phyloP scores from a whole-genome alignment of 2,329 filamentous ascomycete genomes.

The Colletotrichum tropicicola region DNA sequence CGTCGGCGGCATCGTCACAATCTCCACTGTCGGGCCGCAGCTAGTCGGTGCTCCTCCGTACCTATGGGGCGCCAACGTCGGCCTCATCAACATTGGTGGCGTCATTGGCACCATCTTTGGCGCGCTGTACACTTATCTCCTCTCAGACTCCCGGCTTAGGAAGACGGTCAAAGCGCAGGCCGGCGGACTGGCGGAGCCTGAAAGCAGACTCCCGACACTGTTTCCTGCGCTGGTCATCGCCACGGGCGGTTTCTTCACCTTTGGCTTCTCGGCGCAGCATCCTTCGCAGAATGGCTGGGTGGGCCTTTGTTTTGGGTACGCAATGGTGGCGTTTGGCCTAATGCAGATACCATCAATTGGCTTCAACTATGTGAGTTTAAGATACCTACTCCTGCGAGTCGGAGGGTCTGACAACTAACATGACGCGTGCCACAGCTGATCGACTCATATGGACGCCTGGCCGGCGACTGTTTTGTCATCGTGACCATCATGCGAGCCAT shows the following conservation, averaged over 20 bases:
- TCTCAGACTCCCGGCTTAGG: constrained; percentile 36
- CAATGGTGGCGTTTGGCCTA: constrained; percentile 47
- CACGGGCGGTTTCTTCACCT: constrained; percentile 43
- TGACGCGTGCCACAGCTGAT: constrained; percentile 49
- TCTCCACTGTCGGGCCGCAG: constrained; percentile 44
- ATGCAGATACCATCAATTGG: constrained; percentile 49
- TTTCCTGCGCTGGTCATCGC: constrained; percentile 40
- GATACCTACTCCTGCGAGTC: neutral
- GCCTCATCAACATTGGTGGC: constrained; percentile 44
- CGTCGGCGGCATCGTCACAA: constrained; percentile 44
- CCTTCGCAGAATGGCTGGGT: constrained; percentile 42
- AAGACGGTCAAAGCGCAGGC: constrained; percentile 32
- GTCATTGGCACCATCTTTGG: constrained; percentile 42
- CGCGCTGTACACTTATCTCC: constrained; percentile 36
- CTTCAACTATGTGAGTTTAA: constrained; percentile 48
- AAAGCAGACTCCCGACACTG: constrained; percentile 41
- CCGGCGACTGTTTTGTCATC: constrained; percentile 62
- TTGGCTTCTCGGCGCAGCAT: constrained; percentile 47
- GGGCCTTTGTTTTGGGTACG: constrained; percentile 43
- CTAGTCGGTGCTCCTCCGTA: constrained; percentile 42
- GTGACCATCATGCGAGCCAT: constrained; percentile 58
- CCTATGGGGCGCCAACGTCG: constrained; percentile 42
- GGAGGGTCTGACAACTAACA: neutral
- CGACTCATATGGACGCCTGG: constrained; percentile 55
- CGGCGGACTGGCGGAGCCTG: constrained; percentile 43